Base-by-base conservation (phyloP, 2,329 filamentous ascomycete species). In the Alternaria sp. region DNA sequence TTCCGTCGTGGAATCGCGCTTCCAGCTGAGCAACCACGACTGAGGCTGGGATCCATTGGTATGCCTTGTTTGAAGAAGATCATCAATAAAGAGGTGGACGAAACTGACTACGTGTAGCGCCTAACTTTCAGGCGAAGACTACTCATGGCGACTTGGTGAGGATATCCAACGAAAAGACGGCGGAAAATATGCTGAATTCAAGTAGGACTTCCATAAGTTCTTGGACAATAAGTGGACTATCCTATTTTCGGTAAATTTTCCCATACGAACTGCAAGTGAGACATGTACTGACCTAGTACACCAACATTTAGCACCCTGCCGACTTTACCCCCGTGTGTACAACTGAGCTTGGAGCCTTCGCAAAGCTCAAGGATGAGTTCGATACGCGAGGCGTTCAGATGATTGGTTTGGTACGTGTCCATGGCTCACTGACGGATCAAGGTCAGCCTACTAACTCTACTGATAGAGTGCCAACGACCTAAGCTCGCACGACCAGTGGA, bases 321-420 rank as follows among this genome's bases (percentile, higher is more conserved):
- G 93, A 97, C 80, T 97, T 91, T 84, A 97, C 93, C 2, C 93
- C 93, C 54, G 93, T 97, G 60, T 97, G 93, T 85, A 97, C 93
- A 65, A 97, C 93, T 54, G 93, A 97, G 83, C 89, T 97, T 63
- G 93, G 93, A 63, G 93, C 93, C 60, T 96, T 97, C 73, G 91
- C 93, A 70, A 95, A 93, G 81, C 85, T 97, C 64, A 88, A 92
- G 82, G 86, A 88, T 72, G 92, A 97, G 80, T 97, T 97, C 80
- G 85, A 88, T 73, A 92, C 91, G 84, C 88, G 93, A 64, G 88
- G 88, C 65, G 91, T 94, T 72, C 96, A 97, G 86, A 88, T 97
- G 81, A 94, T 97, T 72, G 93, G 93, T 48, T 85, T 97, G 68
- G 82, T 84, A 71, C 44, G 78, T 71, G 11, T 3, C 29, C 21